These are phyloP conservation scores for Phytophthora pluvialis DNA, from an alignment of 352 stramenopile genomes.

Conservation along the genomic window DNA sequence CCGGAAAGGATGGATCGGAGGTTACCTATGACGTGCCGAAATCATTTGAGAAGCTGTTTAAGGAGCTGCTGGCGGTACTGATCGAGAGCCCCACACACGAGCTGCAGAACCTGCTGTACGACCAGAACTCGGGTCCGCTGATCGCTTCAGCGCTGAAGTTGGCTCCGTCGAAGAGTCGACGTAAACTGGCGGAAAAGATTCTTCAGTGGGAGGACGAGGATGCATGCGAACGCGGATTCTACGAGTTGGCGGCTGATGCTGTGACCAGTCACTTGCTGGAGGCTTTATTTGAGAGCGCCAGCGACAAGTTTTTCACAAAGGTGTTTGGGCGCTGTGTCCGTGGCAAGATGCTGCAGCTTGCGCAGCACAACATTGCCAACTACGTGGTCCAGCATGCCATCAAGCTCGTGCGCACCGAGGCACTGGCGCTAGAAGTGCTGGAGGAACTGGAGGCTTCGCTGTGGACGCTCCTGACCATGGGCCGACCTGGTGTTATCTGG, in stretches of 20 bases:
- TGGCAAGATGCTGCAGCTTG: constrained; percentile 70
- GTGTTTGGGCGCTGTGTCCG: constrained; percentile 72
- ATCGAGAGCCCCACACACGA: constrained; percentile 48
- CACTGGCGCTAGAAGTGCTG: constrained; percentile 58
- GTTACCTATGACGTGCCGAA: constrained; percentile 57
- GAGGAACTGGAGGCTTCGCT: constrained; percentile 61
- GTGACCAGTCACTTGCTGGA: constrained; percentile 85
- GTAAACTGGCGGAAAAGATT: constrained; percentile 65
- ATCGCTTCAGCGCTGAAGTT: constrained; percentile 71
- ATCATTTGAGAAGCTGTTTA: constrained; percentile 65
- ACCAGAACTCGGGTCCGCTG: constrained; percentile 77
- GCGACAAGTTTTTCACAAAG: constrained; percentile 71
- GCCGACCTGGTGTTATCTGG: constrained; percentile 78
- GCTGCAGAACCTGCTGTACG: constrained; percentile 71
- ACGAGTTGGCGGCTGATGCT: constrained; percentile 70
- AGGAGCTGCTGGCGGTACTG: constrained; percentile 60
- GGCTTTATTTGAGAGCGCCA: constrained; percentile 59
- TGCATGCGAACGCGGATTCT: constrained; percentile 56
- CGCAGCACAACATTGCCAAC: constrained; percentile 78
- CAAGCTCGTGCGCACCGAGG: constrained; percentile 49
- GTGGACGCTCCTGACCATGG: constrained; percentile 79
- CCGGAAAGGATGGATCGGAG: constrained; percentile 43
- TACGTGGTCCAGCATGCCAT: constrained; percentile 85
- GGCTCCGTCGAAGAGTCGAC: constrained; percentile 50
- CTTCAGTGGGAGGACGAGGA: constrained; percentile 77